These are phyloP conservation scores for Erigeron canadensis DNA, from an alignment of 129 eudicot genomes.

Conservation along the genomic window DNA sequence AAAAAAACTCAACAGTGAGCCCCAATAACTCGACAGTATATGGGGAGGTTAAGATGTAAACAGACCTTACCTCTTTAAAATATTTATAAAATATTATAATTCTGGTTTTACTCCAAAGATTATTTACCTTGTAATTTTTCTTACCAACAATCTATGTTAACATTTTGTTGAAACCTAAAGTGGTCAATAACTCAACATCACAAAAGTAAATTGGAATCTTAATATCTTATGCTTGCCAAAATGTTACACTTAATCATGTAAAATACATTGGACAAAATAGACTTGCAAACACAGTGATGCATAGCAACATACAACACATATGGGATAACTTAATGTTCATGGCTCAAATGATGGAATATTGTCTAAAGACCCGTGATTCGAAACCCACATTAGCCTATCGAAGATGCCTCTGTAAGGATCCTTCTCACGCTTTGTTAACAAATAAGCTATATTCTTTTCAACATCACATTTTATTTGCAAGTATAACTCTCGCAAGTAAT, in stretches of 20 bases:
- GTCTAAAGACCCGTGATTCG: conserved; percentile 22
- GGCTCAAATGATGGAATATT: conserved; percentile 51
- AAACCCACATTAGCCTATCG: conserved; percentile 34
- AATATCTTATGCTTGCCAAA: neutral
- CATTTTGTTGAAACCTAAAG: neutral
- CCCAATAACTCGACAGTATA: no score
- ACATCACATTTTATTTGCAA: conserved; percentile 46
- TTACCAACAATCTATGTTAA: neutral
- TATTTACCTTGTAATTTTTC: no score
- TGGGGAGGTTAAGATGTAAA: no score
- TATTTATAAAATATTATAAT: no score
- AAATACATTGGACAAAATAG: neutral
- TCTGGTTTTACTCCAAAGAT: no score
- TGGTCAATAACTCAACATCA: neutral
- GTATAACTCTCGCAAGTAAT: conserved; percentile 30
- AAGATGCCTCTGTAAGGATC: conserved; percentile 53
- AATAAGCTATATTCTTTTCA: conserved; percentile 37
- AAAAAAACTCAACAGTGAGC: no score
- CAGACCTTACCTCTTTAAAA: no score
- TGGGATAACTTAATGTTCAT: conserved; percentile 16
- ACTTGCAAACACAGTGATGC: neutral
- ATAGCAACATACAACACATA: conserved; percentile 7
- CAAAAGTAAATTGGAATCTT: neutral
- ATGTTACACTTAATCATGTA: neutral
- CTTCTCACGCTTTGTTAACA: conserved; percentile 42